Evolutionary conservation across 108 stramenopile species (phyloP).

Genomic region (Thalassiosira profunda): DNA sequence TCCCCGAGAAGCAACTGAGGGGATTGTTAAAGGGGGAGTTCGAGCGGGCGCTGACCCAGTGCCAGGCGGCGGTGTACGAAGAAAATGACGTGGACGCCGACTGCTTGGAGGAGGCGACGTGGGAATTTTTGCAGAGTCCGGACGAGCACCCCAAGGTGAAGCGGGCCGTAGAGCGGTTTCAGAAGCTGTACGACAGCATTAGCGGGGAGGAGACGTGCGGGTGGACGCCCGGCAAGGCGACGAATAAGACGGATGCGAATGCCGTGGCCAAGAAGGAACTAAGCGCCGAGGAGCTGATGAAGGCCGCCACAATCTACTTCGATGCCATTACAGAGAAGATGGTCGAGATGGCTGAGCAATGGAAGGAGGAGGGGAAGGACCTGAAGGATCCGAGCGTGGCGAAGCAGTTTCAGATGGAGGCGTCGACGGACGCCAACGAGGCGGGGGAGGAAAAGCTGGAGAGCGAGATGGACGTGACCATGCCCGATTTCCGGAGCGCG

Average conservation of each 20-base stretch:
- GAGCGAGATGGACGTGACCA: conserved; percentile 47
- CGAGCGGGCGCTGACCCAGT: conserved; percentile 67
- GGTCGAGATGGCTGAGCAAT: conserved; percentile 58
- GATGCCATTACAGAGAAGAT: conserved; percentile 75
- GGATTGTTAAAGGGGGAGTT: conserved; percentile 76
- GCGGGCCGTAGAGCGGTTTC: conserved; percentile 84
- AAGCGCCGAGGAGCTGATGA: conserved; percentile 61
- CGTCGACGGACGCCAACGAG: conserved; percentile 79
- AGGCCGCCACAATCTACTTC: conserved; percentile 84
- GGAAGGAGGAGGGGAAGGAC: conserved; percentile 74
- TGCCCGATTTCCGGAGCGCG: conserved; percentile 75
- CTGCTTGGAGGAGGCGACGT: conserved; percentile 91
- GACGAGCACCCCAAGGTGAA: conserved; percentile 76
- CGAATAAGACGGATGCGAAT: neutral
- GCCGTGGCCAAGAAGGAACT: conserved; percentile 54
- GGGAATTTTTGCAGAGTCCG: conserved; percentile 77
- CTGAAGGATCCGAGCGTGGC: conserved; percentile 64
- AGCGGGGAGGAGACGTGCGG: conserved; percentile 78
- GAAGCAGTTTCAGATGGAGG: conserved; percentile 81
- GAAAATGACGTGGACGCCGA: conserved; percentile 88
- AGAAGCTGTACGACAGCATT: conserved; percentile 88
- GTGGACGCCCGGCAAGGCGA: conserved; percentile 45
- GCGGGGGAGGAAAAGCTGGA: conserved; percentile 76
- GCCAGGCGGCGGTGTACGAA: conserved; percentile 69
- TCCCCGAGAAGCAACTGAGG: conserved; percentile 83